Base-by-base conservation (phyloP, 2,329 filamentous ascomycete species). In the Lasiodiplodia hormozganensis region DNA sequence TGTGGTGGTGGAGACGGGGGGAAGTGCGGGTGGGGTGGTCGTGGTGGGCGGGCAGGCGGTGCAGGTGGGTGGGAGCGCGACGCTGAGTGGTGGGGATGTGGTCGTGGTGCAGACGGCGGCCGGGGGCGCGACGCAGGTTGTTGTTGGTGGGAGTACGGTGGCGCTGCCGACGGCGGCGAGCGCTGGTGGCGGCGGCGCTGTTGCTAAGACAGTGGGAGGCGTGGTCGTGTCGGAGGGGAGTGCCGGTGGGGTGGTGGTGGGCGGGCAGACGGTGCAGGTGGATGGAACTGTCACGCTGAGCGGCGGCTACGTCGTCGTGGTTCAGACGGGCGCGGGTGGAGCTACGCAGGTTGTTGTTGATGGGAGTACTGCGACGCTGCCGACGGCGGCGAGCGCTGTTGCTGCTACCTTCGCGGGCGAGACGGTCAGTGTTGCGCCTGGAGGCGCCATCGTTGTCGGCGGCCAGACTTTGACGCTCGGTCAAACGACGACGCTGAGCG, bases 201-300 rank as follows among this genome's bases (percentile, higher is more conserved):
- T 54, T 21, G 21, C 53, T 7, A 58, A n/a, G n/a, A n/a, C 56
- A 1, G 36, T 58, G 36, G 56, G 28, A 7, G 56, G 56, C 0
- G 31, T 40, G 11, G 12, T 25, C 1, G 31, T 58, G 11, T 36
- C 21, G 3, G 34, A 25, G 8, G 21, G 14, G 8, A 36, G 56
- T 5, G 2, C 1, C 1, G 56, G 21, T 18, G 56, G 21, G 2
- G 28, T 57, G 4, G 40, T 67, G 6, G 40, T 58, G 34, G 38
- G 31, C 2, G 65, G 65, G 4, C 52, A 57, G 40, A 67, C 65
- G 18, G 71, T 78, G 12, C 73, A 74, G 6, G 71, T 71, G 31
- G 76, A 75, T 14, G 66, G 76, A 1, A 75, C 74, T 0, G 75
- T 74, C 10, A 72, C 70, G 2, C 40, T 78, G 10, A 71, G 73